A percentile compares a stretch with the other conserved stretches of the same genome.
These are phyloP conservation scores for Lanmaoa rubissima DNA, from an alignment of 768 basidiomycete genomes.

Conservation along the genomic window DNA sequence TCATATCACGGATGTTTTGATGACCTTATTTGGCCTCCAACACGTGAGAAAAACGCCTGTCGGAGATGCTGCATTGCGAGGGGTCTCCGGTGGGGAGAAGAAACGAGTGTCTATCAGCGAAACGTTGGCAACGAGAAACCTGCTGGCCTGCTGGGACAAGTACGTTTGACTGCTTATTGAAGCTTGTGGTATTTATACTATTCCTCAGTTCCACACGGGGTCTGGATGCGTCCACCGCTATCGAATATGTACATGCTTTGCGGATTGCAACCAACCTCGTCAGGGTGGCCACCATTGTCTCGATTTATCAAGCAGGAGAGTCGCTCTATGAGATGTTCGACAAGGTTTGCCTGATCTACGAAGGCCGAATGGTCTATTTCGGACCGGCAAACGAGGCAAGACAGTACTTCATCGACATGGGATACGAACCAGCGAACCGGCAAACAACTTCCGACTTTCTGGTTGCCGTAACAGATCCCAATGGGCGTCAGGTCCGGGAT, in stretches of 20 bases:
- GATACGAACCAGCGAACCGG: constrained; percentile 51
- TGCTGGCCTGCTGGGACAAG: constrained; percentile 80
- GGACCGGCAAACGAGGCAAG: constrained; percentile 54
- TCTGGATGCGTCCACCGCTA: constrained; percentile 66
- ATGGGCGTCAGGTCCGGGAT: constrained; percentile 50
- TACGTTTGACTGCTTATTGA: constrained; percentile 28
- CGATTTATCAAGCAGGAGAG: constrained; percentile 85
- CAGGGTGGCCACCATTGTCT: constrained; percentile 62
- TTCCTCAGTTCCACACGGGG: constrained; percentile 59
- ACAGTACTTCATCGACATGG: constrained; percentile 58
- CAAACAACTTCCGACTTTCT: constrained; percentile 67
- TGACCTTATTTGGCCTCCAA: constrained; percentile 72
- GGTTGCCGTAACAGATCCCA: constrained; percentile 60
- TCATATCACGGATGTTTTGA: constrained; percentile 44
- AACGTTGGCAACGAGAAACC: constrained; percentile 64
- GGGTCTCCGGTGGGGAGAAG: constrained; percentile 75
- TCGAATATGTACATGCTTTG: constrained; percentile 70
- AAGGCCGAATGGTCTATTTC: constrained; percentile 59
- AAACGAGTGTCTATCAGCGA: constrained; percentile 84
- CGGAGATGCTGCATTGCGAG: constrained; percentile 75
- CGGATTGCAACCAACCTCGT: constrained; percentile 63
- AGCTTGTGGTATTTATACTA: constrained; percentile 46
- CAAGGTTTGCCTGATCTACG: constrained; percentile 65
- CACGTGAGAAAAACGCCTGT: constrained; percentile 74
- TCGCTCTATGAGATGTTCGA: constrained; percentile 63